Evolutionary conservation across 2,329 filamentous ascomycete species (phyloP).

Genomic region (Pseudogymnoascus sp.): DNA sequence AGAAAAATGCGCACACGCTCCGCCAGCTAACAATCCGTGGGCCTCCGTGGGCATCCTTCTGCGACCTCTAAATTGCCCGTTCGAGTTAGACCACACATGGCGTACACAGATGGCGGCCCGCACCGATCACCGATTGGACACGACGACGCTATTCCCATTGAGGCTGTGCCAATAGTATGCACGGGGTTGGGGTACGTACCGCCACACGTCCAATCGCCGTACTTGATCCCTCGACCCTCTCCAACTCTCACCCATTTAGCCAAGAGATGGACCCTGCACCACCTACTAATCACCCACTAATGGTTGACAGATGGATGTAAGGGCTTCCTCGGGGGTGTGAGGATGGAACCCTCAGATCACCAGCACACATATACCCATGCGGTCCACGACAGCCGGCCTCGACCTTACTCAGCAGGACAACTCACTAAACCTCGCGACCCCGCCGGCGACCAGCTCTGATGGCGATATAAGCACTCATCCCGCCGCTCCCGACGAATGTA

Average conservation of each 20-base stretch:
- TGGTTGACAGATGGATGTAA: neutral
- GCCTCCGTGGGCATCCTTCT: neutral
- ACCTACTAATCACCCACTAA: neutral
- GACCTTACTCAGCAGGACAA: neutral
- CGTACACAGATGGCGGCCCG: slow-evolving; percentile 1
- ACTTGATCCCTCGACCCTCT: neutral
- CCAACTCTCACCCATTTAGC: neutral
- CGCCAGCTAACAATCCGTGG: neutral
- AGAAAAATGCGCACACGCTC: neutral
- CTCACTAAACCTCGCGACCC: neutral
- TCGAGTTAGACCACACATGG: slow-evolving; percentile 3
- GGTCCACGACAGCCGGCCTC: neutral
- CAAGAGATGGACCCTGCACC: neutral
- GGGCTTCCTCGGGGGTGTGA: neutral
- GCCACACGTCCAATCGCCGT: neutral
- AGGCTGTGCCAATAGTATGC: neutral
- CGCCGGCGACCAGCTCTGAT: neutral
- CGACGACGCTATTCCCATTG: neutral
- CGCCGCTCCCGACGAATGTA: slow-evolving; percentile 1
- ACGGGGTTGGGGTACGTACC: slow-evolving; percentile 4
- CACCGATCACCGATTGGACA: slow-evolving; percentile 3
- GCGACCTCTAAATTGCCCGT: neutral
- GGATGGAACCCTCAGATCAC: neutral
- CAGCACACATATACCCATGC: neutral
- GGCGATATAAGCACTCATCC: neutral